Percentiles rank a stretch among this genome's conserved stretches.
Evolutionary conservation across 805 yeast species (phyloP).

Genomic region (Candida saitoana): DNA sequence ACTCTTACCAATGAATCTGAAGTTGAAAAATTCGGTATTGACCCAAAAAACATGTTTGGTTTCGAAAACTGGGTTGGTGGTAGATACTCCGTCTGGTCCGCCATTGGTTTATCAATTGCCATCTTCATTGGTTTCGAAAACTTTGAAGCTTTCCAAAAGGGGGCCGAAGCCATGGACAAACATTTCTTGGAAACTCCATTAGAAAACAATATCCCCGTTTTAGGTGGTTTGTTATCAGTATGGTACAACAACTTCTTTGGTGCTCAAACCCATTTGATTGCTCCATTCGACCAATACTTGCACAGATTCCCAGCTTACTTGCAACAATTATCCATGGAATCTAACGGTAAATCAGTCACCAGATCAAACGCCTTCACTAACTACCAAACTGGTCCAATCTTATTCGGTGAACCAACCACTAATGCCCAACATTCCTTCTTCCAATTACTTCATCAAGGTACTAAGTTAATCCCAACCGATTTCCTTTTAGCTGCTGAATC

Average conservation of each 20-base stretch:
- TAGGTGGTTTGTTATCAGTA: constrained; percentile 90
- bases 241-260: constrained; percentile 99
- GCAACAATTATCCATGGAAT: constrained; percentile 98
- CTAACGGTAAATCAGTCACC: constrained; percentile 96
- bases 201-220: constrained; percentile 84
- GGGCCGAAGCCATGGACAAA: constrained; percentile 96
- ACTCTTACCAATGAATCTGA: constrained; percentile 87
- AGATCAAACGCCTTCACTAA: constrained; percentile 86
- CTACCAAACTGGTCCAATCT: constrained; percentile 93
- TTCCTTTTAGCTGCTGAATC: constrained; percentile 96
- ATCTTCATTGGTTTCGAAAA: constrained; percentile 93
- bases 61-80: constrained; percentile 99
- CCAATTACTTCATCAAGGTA: constrained; percentile 99
- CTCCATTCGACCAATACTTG: constrained; percentile 97
- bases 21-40: constrained; percentile 94
- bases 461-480: constrained; percentile 95
- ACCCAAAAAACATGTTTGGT: constrained; percentile 97
- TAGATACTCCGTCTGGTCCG: constrained; percentile 99
- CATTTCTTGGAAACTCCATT: constrained; percentile 84
- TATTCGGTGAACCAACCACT: constrained; percentile 98
- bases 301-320: constrained; percentile 99
- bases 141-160: constrained; percentile 87
- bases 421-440: constrained; percentile 99
- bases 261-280: constrained; percentile 97
- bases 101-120: constrained; percentile 95